A percentile compares a stretch with the other conserved stretches of the same genome.
These are phyloP conservation scores for Clathrus columnatus DNA, from an alignment of 768 basidiomycete species.

Conservation along the genomic window DNA sequence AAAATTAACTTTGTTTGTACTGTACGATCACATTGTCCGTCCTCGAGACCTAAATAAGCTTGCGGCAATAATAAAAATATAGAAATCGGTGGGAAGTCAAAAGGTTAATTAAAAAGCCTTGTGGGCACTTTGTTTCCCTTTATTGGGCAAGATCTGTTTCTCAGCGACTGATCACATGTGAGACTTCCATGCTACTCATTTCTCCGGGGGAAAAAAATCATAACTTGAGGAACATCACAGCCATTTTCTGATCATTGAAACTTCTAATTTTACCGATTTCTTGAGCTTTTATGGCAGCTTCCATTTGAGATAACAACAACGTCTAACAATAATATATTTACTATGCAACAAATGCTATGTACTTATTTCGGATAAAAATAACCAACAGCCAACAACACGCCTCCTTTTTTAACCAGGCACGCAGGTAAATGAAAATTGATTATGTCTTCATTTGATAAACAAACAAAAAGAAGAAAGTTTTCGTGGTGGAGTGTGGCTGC, in stretches of 20 bases:
- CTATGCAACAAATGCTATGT: too few species aligned
- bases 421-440: too few species aligned
- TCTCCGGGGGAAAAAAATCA: too few species aligned
- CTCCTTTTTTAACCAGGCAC: too few species aligned
- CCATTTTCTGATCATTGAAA: neutral
- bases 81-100: neutral
- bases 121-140: neutral
- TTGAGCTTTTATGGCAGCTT: neutral
- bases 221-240: neutral
- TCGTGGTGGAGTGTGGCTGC: too few species aligned
- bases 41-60: neutral
- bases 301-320: neutral
- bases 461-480: too few species aligned
- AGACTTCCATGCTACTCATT: neutral
- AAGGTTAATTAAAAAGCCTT: neutral
- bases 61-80: neutral
- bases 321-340: too few species aligned
- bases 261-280: neutral
- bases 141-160: neutral
- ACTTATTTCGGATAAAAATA: too few species aligned
- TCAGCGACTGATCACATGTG: neutral
- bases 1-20: neutral
- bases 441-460: too few species aligned
- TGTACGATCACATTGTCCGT: neutral
- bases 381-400: too few species aligned